Evolutionary conservation across 495 filamentous ascomycete species (phyloP), one percentile per base, ranked within the genome.

Genomic region (Aspergillus haitiensis): DNA sequence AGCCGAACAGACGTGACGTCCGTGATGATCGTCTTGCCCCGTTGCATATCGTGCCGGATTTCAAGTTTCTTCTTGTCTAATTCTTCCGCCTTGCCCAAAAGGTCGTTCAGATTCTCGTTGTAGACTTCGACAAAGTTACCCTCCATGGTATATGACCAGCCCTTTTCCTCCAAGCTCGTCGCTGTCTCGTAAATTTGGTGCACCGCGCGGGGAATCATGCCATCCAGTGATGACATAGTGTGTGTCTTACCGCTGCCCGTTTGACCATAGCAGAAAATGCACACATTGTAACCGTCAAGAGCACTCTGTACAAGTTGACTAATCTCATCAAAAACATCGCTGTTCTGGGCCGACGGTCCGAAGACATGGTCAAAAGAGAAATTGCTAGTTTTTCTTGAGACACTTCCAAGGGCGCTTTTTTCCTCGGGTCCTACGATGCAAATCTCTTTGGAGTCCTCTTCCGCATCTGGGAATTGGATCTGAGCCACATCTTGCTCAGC

Each of bases 111-210:
- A 60, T 92, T 92, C 67, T 99, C 94, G 65, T 99, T 98, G 82
- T 99, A 98, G 31, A 99, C 95, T 70, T 99, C 94, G n/a, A 99
- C 86, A 67, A 98, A 99, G 60, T 88, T 89, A 6, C 95, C 94
- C 68, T 93, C 90, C 86, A 99, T 95, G 0, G 82, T 88, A 70
- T 98, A 99, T 34, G 81, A 81, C 94, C 94, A 99, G 35, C 92
- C 94, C 70, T 97, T 96, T 61, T 92, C 90, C 64, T 90, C 83
- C 15, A 99, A 78, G 40, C 84, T 75, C 60, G 84, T 86, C 27
- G 94, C 89, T 6, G 90, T 93, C 47, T 90, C 84, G 70, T 96
- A 97, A 59, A 99, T 96, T 74, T 97, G 91, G 60, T 90, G 85
- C 2, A 95, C 91, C 1, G 94, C 92, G 2, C 88, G 85, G 5